These are phyloP conservation scores for Ophiocordyceps sinensis DNA, from an alignment of 2,329 filamentous ascomycete genomes.

Conservation along the genomic window DNA sequence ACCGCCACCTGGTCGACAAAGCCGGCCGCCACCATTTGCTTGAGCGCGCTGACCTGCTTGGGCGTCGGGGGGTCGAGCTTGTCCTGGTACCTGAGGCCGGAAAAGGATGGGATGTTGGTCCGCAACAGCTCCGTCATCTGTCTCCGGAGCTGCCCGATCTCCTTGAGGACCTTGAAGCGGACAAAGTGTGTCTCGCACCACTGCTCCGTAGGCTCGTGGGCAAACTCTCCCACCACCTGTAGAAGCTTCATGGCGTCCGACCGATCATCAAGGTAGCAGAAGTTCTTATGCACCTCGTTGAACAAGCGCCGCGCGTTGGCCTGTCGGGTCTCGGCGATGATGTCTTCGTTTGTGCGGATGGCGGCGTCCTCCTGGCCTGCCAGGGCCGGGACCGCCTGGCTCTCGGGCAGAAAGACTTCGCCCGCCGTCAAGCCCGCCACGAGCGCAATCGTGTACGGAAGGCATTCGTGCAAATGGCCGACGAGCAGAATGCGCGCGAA, in stretches of 20 bases:
- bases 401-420: constrained; percentile 75
- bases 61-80: constrained; percentile 44
- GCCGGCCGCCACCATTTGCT: constrained; percentile 81
- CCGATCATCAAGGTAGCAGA: constrained; percentile 66
- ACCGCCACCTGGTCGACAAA: constrained; percentile 94
- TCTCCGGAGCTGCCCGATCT: constrained; percentile 66
- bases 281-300: constrained; percentile 61
- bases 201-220: constrained; percentile 52
- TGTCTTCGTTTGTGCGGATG: constrained; percentile 49
- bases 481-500: constrained; percentile 87
- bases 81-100: constrained; percentile 38
- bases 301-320: constrained; percentile 46
- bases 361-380: constrained; percentile 31
- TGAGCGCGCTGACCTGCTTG: constrained; percentile 64
- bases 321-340: constrained; percentile 55
- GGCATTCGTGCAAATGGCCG: constrained; percentile 66
- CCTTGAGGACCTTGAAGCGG: constrained; percentile 71
- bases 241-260: constrained; percentile 86
- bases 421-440: constrained; percentile 80
- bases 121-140: constrained; percentile 75
- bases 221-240: constrained; percentile 77
- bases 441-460: constrained; percentile 74
- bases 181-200: constrained; percentile 82
- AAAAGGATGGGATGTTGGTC: constrained; percentile 55
- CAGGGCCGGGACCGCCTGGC: constrained; percentile 51